Evolutionary conservation across 352 stramenopile species (phyloP).

Genomic region (Phytophthora pistaciae): DNA sequence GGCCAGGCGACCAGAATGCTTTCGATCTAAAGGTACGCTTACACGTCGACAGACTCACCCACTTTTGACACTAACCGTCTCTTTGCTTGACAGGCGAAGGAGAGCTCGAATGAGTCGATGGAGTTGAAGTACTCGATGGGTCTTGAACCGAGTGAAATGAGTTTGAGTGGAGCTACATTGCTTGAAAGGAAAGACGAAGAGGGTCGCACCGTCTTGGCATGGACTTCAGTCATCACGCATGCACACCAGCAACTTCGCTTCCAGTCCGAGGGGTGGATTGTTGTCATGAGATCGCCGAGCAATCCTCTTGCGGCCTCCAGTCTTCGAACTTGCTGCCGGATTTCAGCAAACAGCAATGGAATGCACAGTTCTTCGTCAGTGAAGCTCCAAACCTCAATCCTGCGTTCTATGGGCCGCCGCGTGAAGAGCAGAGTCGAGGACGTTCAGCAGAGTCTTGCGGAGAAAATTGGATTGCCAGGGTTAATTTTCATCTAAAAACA

Average conservation of each 20-base stretch:
- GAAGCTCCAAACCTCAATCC: conserved; percentile 2
- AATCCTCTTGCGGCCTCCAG: not conserved
- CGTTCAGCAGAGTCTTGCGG: conserved; percentile 5
- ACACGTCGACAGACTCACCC: too few species aligned
- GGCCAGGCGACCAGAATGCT: not conserved
- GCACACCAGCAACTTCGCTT: conserved; percentile 8
- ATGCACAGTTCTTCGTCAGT: not conserved
- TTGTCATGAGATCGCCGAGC: conserved; percentile 12
- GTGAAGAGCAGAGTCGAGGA: conserved; percentile 14
- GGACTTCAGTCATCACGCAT: conserved; percentile 5
- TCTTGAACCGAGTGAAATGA: conserved; percentile 5
- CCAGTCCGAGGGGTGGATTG: conserved; percentile 20
- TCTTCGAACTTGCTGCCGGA: conserved; percentile 14
- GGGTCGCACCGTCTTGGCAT: conserved; percentile 9
- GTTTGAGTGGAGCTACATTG: conserved; percentile 7
- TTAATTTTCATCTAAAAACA: conserved; percentile 6
- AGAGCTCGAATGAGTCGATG: conserved; percentile 3
- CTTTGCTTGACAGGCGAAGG: conserved; percentile 4
- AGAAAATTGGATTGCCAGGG: not conserved
- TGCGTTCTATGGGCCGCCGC: conserved; percentile 9
- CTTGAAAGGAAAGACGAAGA: conserved; percentile 13
- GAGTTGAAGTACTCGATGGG: conserved; percentile 14
- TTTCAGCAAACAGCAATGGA: not conserved
- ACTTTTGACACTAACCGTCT: not conserved
- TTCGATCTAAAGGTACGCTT: conserved; percentile 19